Evolutionary conservation across 352 stramenopile genomes (phyloP).

Genomic region (Stramenopiles sp.): DNA sequence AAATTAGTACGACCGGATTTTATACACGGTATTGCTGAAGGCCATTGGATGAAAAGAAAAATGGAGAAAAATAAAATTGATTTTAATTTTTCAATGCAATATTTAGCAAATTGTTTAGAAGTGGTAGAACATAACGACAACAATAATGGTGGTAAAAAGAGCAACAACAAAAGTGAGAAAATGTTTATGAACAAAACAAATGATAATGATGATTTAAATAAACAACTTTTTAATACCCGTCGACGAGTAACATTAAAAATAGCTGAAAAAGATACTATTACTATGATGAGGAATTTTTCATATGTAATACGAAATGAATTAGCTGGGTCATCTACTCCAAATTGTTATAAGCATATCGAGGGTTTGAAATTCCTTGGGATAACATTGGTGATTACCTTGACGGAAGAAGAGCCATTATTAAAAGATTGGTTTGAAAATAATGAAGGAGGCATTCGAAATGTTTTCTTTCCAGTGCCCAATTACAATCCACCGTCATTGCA

Average conservation of each 20-base stretch:
- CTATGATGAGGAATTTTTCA: neutral
- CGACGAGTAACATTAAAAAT: neutral
- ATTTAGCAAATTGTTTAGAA: neutral
- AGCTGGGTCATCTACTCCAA: neutral
- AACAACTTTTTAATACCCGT: neutral
- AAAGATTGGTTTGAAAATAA: neutral
- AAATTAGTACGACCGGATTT: neutral
- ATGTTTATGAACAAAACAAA: neutral
- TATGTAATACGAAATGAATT: neutral
- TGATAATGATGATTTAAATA: neutral
- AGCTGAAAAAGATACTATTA: neutral
- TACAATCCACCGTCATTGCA: slow-evolving; percentile 34
- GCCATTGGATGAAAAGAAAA: neutral
- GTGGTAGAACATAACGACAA: neutral
- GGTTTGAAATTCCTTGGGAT: neutral
- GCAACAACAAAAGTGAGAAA: neutral
- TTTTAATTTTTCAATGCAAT: neutral
- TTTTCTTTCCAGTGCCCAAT: slow-evolving; percentile 34
- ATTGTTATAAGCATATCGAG: neutral
- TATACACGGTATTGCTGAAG: neutral
- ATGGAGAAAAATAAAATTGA: neutral
- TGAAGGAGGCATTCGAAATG: neutral
- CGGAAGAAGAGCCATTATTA: neutral
- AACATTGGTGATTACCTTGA: neutral
- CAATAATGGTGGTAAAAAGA: neutral